A percentile compares a stretch with the other conserved stretches of the same genome.
Evolutionary conservation across 225 moss, liverwort and hornwort genomes (phyloP).

Genomic region (Physcomitrellopsis africana): DNA sequence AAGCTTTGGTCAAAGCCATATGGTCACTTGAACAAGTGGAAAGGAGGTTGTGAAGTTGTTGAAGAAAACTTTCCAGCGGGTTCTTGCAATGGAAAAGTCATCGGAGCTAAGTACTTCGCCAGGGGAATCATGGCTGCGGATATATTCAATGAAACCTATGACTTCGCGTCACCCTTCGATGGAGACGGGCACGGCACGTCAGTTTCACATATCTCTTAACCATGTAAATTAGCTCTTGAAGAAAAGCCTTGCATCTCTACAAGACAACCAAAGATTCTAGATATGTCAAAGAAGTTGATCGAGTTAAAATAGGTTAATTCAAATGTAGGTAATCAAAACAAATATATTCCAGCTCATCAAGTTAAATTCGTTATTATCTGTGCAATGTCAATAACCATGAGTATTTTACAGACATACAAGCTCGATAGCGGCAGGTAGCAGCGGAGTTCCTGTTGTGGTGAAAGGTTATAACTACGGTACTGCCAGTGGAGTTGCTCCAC

Average conservation of each 20-base stretch:
- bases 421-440: constrained; percentile 89
- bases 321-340: background rate
- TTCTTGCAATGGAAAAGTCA: constrained; percentile 68
- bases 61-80: constrained; percentile 59
- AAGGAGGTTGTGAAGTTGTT: constrained; percentile 53
- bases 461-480: constrained; percentile 81
- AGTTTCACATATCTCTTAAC: constrained; percentile 55
- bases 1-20: constrained; percentile 52
- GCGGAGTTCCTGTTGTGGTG: constrained; percentile 75
- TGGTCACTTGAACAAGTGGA: constrained; percentile 55
- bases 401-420: constrained; percentile 75
- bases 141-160: constrained; percentile 65
- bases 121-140: constrained; percentile 69
- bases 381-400: constrained; percentile 22
- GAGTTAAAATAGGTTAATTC: background rate
- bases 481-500: constrained; percentile 95
- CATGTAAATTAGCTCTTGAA: constrained; percentile 16
- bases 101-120: constrained; percentile 62
- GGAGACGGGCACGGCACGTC: constrained; percentile 81
- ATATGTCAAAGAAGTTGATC: constrained; percentile 6
- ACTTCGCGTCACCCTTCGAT: constrained; percentile 66
- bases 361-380: constrained; percentile 4
- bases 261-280: constrained; percentile 4
- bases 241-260: background rate
- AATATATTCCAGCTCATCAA: background rate